Conservation (phyloP, 441 rosid genomes). For the Metrosideros polymorpha region DNA sequence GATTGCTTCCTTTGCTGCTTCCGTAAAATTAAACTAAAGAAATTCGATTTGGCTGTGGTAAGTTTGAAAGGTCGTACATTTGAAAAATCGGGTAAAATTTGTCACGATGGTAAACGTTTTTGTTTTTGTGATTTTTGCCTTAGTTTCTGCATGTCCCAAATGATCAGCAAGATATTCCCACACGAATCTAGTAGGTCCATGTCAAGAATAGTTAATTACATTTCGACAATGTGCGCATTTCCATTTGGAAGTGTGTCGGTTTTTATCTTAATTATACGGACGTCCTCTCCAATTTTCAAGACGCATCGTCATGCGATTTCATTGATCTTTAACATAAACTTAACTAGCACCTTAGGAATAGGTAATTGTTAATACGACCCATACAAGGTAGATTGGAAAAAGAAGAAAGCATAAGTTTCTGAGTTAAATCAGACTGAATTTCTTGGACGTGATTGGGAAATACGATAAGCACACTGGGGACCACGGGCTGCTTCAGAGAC, state of each 20-base stretch:
- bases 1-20: not conserved
- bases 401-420: no score
- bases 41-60: not conserved
- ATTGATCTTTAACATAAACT: not conserved
- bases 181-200: not conserved
- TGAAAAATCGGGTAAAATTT: not conserved
- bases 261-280: not conserved
- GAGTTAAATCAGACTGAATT: not conserved
- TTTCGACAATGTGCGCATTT: not conserved
- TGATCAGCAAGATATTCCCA: not conserved
- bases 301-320: accelerated
- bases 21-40: not conserved
- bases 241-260: not conserved
- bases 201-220: not conserved
- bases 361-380: not conserved
- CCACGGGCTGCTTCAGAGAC: not conserved
- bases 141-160: no score
- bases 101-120: not conserved
- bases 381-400: not conserved
- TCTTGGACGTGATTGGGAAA: not conserved
- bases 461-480: not conserved
- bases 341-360: not conserved
- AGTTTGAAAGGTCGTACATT: not conserved
- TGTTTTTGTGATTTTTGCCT: not conserved
- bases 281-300: not conserved